Conservation (phyloP, 2,329 filamentous ascomycete species). For the Stachybotrys elegans region DNA sequence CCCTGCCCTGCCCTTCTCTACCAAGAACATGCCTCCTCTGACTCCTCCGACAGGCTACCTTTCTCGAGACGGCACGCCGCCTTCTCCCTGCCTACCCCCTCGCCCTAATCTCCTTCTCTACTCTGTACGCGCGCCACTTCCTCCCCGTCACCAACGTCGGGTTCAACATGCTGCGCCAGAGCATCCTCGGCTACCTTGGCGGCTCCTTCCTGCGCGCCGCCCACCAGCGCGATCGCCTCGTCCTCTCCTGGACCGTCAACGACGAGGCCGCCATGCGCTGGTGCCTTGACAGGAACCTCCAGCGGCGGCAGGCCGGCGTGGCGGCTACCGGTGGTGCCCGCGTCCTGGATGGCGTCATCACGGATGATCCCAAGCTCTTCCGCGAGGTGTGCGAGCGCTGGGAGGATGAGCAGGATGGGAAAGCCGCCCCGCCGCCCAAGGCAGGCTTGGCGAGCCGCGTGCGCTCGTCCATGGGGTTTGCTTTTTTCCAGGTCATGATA, state of each 20-base stretch:
- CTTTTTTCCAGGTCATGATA: constrained; percentile 14
- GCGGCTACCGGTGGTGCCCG: constrained; percentile 4
- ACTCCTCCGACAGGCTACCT: constrained; percentile 46
- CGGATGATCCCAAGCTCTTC: constrained; percentile 72
- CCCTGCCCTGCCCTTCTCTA: background rate
- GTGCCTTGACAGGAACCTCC: constrained; percentile 48
- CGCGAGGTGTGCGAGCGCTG: constrained; percentile 49
- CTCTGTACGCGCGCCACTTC: constrained; percentile 66
- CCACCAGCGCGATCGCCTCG: constrained; percentile 40
- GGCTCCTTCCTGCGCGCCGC: constrained; percentile 59
- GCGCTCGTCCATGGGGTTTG: constrained; percentile 10
- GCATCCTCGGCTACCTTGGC: constrained; percentile 65
- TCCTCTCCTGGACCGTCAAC: constrained; percentile 88
- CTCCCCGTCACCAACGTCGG: constrained; percentile 59
- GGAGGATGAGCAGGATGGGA: constrained; percentile 28
- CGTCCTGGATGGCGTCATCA: constrained; percentile 73
- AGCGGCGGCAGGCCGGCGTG: constrained; percentile 8
- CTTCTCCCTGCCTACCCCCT: constrained; percentile 60
- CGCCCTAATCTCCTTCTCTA: constrained; percentile 64
- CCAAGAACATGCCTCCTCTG: background rate
- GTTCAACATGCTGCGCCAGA: constrained; percentile 71
- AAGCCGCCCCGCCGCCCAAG: constrained; percentile 6
- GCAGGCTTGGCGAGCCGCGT: constrained; percentile 10
- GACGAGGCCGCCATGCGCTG: constrained; percentile 74
- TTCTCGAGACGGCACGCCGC: constrained; percentile 57